A percentile compares a stretch with the other conserved stretches of the same genome.
These are phyloP conservation scores for Paecilomyces dactylethromorphus DNA, from an alignment of 2,329 filamentous ascomycete species.

Conservation along the genomic window DNA sequence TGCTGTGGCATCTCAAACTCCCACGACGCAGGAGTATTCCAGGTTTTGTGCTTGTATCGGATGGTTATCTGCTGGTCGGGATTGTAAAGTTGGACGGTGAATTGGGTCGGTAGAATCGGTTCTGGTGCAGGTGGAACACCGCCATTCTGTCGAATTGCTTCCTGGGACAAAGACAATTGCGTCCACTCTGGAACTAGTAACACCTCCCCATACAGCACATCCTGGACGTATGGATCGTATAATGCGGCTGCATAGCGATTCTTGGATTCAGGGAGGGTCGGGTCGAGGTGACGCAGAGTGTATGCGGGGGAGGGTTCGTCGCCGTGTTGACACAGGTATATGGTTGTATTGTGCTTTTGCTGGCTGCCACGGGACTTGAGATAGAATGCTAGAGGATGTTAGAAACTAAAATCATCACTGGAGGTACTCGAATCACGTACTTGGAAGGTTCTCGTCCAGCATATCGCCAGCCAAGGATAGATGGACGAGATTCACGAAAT, in stretches of 20 bases:
- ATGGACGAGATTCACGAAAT: not conserved
- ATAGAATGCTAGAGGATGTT: conserved; percentile 47
- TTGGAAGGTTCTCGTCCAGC: conserved; percentile 93
- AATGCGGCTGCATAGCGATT: conserved; percentile 85
- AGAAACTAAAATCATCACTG: conserved; percentile 2
- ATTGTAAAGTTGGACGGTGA: conserved; percentile 86
- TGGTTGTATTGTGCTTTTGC: conserved; percentile 31
- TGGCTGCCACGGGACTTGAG: conserved; percentile 46
- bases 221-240: conserved; percentile 72
- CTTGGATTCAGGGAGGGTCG: conserved; percentile 59
- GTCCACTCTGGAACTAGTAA: conserved; percentile 79
- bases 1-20: conserved; percentile 88
- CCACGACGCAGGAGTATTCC: conserved; percentile 76
- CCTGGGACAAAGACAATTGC: conserved; percentile 71
- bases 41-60: conserved; percentile 62
- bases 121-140: conserved; percentile 60
- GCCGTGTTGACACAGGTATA: conserved; percentile 60
- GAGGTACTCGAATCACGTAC: conserved; percentile 25
- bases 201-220: conserved; percentile 82
- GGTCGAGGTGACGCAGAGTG: conserved; percentile 69
- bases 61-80: conserved; percentile 77
- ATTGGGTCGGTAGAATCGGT: conserved; percentile 68
- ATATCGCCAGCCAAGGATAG: conserved; percentile 42
- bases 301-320: conserved; percentile 76
- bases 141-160: conserved; percentile 66